Evolutionary conservation across 1,284 basidiomycete genomes (phyloP), one percentile per base, ranked within the genome.

Genomic region (Irpex sp.): DNA sequence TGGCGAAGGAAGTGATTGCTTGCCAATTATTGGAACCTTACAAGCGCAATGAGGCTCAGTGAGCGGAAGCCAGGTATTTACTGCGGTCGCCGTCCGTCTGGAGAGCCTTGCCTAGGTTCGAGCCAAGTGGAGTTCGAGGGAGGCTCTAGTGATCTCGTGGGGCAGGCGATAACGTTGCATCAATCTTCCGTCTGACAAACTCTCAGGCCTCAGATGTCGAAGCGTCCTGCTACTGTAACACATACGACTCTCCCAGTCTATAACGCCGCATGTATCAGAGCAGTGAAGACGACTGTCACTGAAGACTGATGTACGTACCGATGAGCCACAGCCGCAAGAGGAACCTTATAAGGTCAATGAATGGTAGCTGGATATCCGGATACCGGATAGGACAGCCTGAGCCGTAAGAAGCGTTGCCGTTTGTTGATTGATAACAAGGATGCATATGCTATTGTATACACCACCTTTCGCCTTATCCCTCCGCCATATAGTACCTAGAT

Each of bases 361-460:
- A 7, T 8, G 5, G 38, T 21, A 55, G 11, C 26, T 55, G 26
- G 17, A 34, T 55, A 55, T 55, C 31, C 54, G 54, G 54, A 36
- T 26, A 55, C 54, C 54, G 54, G 54, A 34, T 26, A 55, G 54
- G 19, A 55, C 54, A 55, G 54, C 54, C 54, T 55, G 54, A 55
- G 54, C 21, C 26, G 8, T 26, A 55, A 26, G 54, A 55, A 55
- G 54, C 54, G 54, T 55, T 55, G 54, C 19, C 13, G 54, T 21
- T 17, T 44, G 38, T 44, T 44, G 38, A 44, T 44, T 2, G 54
- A 55, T 55, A 36, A 21, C 34, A 26, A n/a, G 11, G 17, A 26
- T 17, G n/a, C 7, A 51, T 7, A 21, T 6, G 6, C 19, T 17
- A 52, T 17, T n/a, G 15, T 52, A 26, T 26, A 26, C 21, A 8